A percentile compares a stretch with the other conserved stretches of the same genome.
Evolutionary conservation across 495 filamentous ascomycete species (phyloP).

Genomic region (Monascus purpureus): DNA sequence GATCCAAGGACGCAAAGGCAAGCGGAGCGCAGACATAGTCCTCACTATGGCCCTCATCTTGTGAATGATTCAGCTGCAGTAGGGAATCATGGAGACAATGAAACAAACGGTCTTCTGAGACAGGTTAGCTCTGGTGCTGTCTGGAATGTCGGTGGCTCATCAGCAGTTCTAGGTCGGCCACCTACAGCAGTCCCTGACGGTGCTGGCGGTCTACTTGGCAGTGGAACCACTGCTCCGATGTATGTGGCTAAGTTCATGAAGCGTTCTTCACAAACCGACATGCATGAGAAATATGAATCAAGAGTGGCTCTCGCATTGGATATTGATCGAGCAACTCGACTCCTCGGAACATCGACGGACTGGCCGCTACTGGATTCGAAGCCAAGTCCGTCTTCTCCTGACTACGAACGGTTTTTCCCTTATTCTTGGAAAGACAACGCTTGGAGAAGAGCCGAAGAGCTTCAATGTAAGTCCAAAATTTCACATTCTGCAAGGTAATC

Average conservation of each 20-base stretch:
- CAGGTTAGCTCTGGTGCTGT: constrained; percentile 53
- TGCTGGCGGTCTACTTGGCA: constrained; percentile 45
- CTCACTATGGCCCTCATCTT: constrained; percentile 22
- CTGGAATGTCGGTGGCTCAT: constrained; percentile 69
- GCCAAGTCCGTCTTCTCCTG: constrained; percentile 15
- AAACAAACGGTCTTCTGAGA: constrained; percentile 6
- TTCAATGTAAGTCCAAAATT: constrained; percentile 32
- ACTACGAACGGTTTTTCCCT: constrained; percentile 20
- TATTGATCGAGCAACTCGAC: constrained; percentile 52
- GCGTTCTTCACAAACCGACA: constrained; percentile 33
- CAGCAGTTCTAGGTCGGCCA: constrained; percentile 29
- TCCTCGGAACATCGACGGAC: constrained; percentile 32
- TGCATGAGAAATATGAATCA: constrained; percentile 54
- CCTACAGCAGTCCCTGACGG: constrained; percentile 42
- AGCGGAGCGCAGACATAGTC: constrained; percentile 8
- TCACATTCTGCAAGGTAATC: neutral
- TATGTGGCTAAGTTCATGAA: constrained; percentile 57
- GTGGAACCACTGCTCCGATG: constrained; percentile 61
- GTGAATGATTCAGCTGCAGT: constrained; percentile 13
- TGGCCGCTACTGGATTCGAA: constrained; percentile 6
- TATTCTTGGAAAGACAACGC: constrained; percentile 43
- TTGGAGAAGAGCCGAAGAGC: constrained; percentile 39
- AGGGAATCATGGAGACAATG: constrained; percentile 1
- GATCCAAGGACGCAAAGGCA: constrained; percentile 10
- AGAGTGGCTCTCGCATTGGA: constrained; percentile 72